These are phyloP conservation scores for Trametes gibbosa DNA, from an alignment of 768 basidiomycete genomes.

Conservation along the genomic window DNA sequence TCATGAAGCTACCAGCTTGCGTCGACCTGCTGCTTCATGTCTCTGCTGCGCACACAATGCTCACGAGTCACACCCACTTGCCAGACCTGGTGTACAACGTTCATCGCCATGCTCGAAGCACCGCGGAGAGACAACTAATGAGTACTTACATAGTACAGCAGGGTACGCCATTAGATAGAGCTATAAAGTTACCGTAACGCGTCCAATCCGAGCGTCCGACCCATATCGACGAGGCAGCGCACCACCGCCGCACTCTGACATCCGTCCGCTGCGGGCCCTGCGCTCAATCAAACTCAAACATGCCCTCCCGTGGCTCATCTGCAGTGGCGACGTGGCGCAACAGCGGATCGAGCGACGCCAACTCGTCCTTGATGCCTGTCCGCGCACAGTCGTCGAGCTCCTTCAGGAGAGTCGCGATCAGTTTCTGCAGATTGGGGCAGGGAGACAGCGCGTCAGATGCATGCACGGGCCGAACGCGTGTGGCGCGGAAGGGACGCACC, in stretches of 20 bases:
- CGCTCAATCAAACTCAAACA: conserved; percentile 34
- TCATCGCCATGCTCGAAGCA: background rate
- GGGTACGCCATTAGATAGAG: conserved; percentile 23
- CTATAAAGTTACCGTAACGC: conserved; percentile 19
- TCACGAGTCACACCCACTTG: too few relatives aligned
- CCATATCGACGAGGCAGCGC: too few relatives aligned
- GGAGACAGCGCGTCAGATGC: conserved; percentile 8
- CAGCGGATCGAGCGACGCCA: conserved; percentile 77
- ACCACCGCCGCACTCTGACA: too few relatives aligned
- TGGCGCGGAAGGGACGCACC: conserved; percentile 40
- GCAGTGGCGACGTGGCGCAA: conserved; percentile 53
- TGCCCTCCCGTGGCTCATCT: conserved; percentile 36
- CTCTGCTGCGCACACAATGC: too few relatives aligned
- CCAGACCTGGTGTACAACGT: background rate
- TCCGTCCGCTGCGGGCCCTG: too few relatives aligned
- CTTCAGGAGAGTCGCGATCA: conserved; percentile 73
- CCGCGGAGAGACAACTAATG: background rate
- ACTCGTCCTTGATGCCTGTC: conserved; percentile 77
- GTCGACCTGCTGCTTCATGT: background rate
- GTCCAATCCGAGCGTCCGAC: conserved; percentile 3
- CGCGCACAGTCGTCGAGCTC: conserved; percentile 83
- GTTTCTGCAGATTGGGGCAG: conserved; percentile 56
- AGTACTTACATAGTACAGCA: conserved; percentile 17
- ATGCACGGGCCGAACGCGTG: background rate
- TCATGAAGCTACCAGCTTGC: too few relatives aligned